Conservation (phyloP, 2,329 filamentous ascomycete genomes). For the Lecanicillium sp. region DNA sequence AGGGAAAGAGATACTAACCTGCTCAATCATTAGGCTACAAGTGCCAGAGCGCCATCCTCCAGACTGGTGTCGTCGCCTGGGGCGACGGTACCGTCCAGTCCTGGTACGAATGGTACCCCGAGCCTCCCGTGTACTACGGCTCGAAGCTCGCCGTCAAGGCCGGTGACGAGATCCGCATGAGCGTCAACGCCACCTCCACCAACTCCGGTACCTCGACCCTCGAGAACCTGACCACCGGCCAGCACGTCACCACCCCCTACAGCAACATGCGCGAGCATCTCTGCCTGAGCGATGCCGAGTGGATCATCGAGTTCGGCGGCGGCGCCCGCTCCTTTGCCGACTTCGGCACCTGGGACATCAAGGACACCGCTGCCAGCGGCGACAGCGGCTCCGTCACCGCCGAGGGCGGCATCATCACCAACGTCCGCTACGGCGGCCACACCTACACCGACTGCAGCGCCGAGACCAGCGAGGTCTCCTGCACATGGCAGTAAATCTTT, state of each 20-base stretch:
- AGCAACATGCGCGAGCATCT: constrained; percentile 32
- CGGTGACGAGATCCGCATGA: constrained; percentile 20
- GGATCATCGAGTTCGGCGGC: constrained; percentile 44
- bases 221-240: constrained; percentile 43
- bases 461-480: too few relatives aligned
- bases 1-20: too few relatives aligned
- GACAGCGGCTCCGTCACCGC: constrained; percentile 32
- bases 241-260: constrained; percentile 44
- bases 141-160: constrained; percentile 17
- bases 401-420: constrained; percentile 13
- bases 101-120: constrained; percentile 38
- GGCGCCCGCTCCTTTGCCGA: constrained; percentile 18
- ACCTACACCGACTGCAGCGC: neutral
- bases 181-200: constrained; percentile 17
- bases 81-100: constrained; percentile 27
- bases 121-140: constrained; percentile 30
- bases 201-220: constrained; percentile 17
- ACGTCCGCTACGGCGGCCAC: neutral
- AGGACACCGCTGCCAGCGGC: neutral
- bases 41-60: constrained; percentile 29
- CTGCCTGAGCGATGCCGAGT: constrained; percentile 50
- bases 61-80: constrained; percentile 34
- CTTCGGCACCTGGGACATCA: constrained; percentile 9
- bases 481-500: too few relatives aligned
- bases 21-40: too few relatives aligned